A percentile compares a stretch with the other conserved stretches of the same genome.
These are phyloP conservation scores for Prunus dulcis DNA, from an alignment of 306 rosid genomes.

Conservation along the genomic window DNA sequence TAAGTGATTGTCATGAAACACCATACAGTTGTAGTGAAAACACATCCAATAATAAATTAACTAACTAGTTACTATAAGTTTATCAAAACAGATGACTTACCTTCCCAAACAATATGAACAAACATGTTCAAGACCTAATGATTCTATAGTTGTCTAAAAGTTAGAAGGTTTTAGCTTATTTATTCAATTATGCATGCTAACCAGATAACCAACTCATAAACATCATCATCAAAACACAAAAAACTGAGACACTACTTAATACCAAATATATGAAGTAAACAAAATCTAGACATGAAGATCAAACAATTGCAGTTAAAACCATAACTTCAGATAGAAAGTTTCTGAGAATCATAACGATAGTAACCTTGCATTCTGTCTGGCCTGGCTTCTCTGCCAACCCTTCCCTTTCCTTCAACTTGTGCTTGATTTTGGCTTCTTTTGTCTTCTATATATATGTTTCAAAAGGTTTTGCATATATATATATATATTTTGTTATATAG, in stretches of 20 bases:
- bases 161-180: too few species aligned
- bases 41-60: too few species aligned
- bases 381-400: neutral
- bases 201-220: too few species aligned
- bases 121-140: too few species aligned
- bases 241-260: too few species aligned
- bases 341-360: constrained; percentile 23
- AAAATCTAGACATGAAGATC: neutral
- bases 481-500: neutral
- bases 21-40: neutral
- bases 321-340: constrained; percentile 1
- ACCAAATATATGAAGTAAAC: neutral
- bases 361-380: constrained; percentile 84
- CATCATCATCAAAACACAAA: too few species aligned
- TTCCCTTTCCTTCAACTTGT: neutral
- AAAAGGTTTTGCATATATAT: neutral
- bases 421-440: constrained; percentile 17
- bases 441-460: neutral
- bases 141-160: too few species aligned
- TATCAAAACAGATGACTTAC: too few species aligned
- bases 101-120: too few species aligned
- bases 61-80: too few species aligned
- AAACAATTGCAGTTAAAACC: neutral
- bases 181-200: too few species aligned
- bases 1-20: neutral